Percentiles rank a stretch among this genome's conserved stretches.
Evolutionary conservation across 1,139 yeast species (phyloP).

Genomic region (Kodamaea sp.): DNA sequence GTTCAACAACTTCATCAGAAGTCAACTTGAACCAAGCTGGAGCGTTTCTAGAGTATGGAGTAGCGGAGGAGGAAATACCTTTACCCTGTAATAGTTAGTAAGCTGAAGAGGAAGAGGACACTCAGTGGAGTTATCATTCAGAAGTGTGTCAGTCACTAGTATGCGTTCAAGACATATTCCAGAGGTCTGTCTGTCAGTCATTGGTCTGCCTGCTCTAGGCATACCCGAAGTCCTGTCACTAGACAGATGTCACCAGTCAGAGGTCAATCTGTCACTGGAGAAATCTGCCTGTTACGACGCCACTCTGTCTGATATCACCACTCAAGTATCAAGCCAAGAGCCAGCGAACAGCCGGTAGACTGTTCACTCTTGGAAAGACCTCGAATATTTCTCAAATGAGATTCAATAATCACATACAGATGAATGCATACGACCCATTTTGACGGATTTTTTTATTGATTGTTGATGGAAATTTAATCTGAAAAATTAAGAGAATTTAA

Average conservation of each 20-base stretch:
- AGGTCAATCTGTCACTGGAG: no score
- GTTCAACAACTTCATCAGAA: conserved; percentile 94
- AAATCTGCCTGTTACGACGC: no score
- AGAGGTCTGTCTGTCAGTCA: no score
- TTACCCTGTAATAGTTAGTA: conserved; percentile 71
- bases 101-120: background rate
- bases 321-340: conserved; percentile 32
- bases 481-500: conserved; percentile 7
- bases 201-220: no score
- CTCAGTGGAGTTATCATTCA: no score
- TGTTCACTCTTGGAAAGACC: conserved; percentile 38
- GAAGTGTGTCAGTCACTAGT: no score
- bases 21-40: conserved; percentile 99
- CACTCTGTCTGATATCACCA: conserved; percentile 8
- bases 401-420: conserved; percentile 51
- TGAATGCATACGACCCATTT: conserved; percentile 82
- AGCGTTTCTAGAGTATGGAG: conserved; percentile 98
- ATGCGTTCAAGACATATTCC: no score
- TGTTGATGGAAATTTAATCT: conserved; percentile 3
- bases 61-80: conserved; percentile 98
- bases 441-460: conserved; percentile 37
- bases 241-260: no score
- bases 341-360: conserved; percentile 15
- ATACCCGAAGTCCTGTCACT: no score
- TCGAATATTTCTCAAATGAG: conserved; percentile 21